Percentiles rank a stretch among this genome's conserved stretches.
phyloP scores from a whole-genome alignment of 495 filamentous ascomycete species.

The Trichoderma erinaceum region DNA sequence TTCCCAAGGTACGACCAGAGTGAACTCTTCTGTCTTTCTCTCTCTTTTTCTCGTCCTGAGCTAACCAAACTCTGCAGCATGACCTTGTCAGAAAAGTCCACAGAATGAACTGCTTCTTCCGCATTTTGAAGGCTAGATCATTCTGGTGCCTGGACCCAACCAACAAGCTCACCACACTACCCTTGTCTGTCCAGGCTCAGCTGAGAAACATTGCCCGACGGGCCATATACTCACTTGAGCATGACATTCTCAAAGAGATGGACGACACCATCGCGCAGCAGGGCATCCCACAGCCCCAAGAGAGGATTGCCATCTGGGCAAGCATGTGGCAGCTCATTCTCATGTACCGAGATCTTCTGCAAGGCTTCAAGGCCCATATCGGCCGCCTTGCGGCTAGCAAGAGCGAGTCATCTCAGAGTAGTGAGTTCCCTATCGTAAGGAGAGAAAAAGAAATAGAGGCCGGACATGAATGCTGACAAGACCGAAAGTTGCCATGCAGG shows the following conservation, averaged over 20 bases:
- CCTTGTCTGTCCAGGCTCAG: slow-evolving; percentile 14
- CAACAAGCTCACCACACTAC: neutral
- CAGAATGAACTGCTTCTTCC: slow-evolving; percentile 30
- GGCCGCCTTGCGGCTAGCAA: slow-evolving; percentile 1
- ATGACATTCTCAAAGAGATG: slow-evolving; percentile 16
- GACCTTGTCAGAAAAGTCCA: slow-evolving; percentile 28
- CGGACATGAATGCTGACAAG: neutral
- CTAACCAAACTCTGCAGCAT: slow-evolving; percentile 25
- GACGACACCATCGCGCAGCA: slow-evolving; percentile 11
- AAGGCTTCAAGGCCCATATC: slow-evolving; percentile 10
- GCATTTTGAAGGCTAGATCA: slow-evolving; percentile 25
- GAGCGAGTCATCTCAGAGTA: slow-evolving; percentile 1
- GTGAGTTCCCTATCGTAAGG: neutral
- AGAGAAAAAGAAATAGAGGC: neutral
- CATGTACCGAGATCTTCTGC: slow-evolving; percentile 11
- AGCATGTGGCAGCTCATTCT: slow-evolving; percentile 19
- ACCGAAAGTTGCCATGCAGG: neutral
- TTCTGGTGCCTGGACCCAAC: slow-evolving; percentile 1
- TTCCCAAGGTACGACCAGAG: slow-evolving; percentile 13
- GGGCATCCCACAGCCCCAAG: neutral
- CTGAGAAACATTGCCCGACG: slow-evolving; percentile 9
- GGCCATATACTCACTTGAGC: slow-evolving; percentile 14
- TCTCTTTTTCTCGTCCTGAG: slow-evolving; percentile 16
- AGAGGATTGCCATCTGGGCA: slow-evolving; percentile 15
- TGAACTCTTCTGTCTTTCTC: neutral